A percentile compares a stretch with the other conserved stretches of the same genome.
Conservation (phyloP, 176 grass and related monocot species). For the Carex cristatella region DNA sequence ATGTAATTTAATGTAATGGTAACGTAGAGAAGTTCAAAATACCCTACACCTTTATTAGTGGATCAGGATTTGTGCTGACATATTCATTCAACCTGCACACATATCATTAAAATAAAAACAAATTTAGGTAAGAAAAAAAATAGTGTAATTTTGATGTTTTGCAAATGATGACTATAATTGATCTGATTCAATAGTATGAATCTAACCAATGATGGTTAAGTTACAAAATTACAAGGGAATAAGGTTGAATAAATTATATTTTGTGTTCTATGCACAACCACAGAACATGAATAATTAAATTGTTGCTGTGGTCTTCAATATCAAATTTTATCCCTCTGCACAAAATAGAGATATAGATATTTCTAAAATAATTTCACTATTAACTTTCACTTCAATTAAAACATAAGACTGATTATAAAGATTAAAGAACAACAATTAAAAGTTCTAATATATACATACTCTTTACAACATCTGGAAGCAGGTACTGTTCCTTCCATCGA, state of each 20-base stretch:
- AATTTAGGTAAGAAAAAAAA: background rate
- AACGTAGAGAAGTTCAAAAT: constrained; percentile 10
- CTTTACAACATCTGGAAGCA: constrained; percentile 76
- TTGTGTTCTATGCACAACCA: background rate
- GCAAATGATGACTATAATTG: background rate
- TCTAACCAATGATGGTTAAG: background rate
- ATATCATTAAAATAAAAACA: background rate
- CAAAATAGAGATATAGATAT: background rate
- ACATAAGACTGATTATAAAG: background rate
- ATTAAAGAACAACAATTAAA: background rate
- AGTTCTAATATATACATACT: constrained; percentile 51
- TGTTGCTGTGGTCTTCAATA: background rate
- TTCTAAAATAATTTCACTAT: background rate
- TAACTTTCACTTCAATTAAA: background rate
- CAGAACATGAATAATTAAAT: background rate
- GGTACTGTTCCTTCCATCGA: constrained; percentile 46
- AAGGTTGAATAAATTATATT: background rate
- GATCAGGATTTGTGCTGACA: constrained; percentile 29
- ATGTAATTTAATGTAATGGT: background rate
- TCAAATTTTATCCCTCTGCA: background rate
- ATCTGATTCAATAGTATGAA: background rate
- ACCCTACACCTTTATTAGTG: constrained; percentile 29
- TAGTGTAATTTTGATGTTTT: background rate
- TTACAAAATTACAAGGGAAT: background rate
- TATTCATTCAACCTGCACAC: constrained; percentile 27